Conservation (phyloP, 495 filamentous ascomycete genomes). For the Aspergillus affinis region DNA sequence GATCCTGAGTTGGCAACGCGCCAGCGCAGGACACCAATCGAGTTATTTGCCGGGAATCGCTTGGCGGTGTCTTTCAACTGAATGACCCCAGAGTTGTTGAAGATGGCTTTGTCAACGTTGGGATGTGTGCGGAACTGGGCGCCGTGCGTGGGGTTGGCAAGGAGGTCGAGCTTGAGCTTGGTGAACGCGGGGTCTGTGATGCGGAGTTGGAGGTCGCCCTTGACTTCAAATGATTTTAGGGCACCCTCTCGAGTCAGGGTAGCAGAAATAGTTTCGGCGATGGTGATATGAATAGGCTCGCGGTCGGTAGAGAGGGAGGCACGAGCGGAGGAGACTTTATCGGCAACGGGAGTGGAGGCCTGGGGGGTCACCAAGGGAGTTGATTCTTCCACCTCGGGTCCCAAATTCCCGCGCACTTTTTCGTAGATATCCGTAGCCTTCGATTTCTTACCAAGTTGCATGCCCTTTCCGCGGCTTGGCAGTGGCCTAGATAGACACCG, state of each 20-base stretch:
- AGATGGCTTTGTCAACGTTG: conserved; percentile 85
- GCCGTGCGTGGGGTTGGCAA: conserved; percentile 69
- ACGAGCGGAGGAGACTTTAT: conserved; percentile 58
- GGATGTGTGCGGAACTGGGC: conserved; percentile 91
- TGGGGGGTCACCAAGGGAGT: conserved; percentile 72
- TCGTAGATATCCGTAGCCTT: conserved; percentile 97
- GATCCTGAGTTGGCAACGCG: conserved; percentile 69
- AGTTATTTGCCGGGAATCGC: conserved; percentile 88
- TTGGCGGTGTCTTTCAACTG: conserved; percentile 81
- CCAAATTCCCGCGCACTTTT: conserved; percentile 84
- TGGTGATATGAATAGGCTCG: conserved; percentile 79
- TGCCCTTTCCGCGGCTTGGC: conserved; percentile 86
- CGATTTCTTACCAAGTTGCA: conserved; percentile 98
- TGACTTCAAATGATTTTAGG: conserved; percentile 79
- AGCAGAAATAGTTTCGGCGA: conserved; percentile 84
- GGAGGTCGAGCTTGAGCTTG: conserved; percentile 80
- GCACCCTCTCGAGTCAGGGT: conserved; percentile 83
- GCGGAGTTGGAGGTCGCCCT: conserved; percentile 84
- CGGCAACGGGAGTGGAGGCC: conserved; percentile 46
- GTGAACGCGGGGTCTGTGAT: conserved; percentile 85
- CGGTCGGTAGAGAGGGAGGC: conserved; percentile 66
- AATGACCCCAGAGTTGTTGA: conserved; percentile 73
- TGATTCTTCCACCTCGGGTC: conserved; percentile 73
- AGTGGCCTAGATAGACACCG: conserved; percentile 46
- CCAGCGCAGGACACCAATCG: conserved; percentile 88